Evolutionary conservation across 371 early-diverging fungal species (phyloP), one percentile per base, ranked within the genome.

Genomic region (Phascolomyces articulosus): DNA sequence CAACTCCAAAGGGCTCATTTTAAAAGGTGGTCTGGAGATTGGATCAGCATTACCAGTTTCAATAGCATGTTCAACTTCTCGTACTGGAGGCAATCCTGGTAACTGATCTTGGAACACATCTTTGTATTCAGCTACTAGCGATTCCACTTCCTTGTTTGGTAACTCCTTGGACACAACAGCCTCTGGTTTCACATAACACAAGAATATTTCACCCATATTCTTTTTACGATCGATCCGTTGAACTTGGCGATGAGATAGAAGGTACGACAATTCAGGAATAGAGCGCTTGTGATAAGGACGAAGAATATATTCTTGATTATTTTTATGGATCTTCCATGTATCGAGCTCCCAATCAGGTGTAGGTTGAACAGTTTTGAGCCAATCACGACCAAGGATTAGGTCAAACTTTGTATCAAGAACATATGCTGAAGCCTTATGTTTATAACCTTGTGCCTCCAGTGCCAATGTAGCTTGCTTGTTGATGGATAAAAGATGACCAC

Each of bases 391-490:
- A 27, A 56, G 58, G 16, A 63, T 63, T 1, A 63, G 24, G 28
- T 63, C 63, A 40, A 63, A 63, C 28, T 63, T 63, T 4, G 55
- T 63, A 27, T 63, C 55, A 1, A 63, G 41, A 18, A 63, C 55
- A 55, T 63, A 55, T 20, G 63, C 63, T 38, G 28, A 9, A n/a
- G 26, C n/a, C 51, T 51, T 15, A 38, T 61, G 62, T 18, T 1
- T 7, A 34, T 28, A 31, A 21, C 62, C 62, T 28, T 31, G 24
- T 1, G 20, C 51, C 6, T 54, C 29, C 29, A 55, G 16, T 13
- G 54, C 10, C 23, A 54, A 54, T 26, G 54, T 54, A 28, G 29
- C 54, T 27, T 23, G 27, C 10, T 28, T 23, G 21, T 21, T 55
- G 38, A 58, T 59, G 28, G 31, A 58, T 18, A 53, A 23, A 9